phyloP scores from a whole-genome alignment of 148 eudicot genomes.

The Dianthus caryophyllus region DNA sequence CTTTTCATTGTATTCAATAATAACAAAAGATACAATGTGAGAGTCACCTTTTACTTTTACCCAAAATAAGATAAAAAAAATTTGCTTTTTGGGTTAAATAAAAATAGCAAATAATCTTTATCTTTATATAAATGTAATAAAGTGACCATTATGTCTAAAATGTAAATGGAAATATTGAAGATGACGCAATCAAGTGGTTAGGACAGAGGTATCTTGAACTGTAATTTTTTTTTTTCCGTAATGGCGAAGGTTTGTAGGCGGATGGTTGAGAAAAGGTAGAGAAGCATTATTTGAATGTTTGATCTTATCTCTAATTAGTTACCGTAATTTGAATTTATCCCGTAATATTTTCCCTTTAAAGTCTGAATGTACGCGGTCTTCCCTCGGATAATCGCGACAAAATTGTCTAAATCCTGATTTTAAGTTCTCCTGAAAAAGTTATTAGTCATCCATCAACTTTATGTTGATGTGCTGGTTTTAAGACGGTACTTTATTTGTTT shows the following conservation, averaged over 20 bases:
- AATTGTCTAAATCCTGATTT: background rate
- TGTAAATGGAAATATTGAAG: background rate
- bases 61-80: no score
- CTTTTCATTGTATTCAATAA: no score
- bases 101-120: no score
- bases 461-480: slow-evolving; percentile 5
- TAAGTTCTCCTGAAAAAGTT: background rate
- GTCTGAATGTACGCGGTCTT: background rate
- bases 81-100: no score
- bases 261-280: background rate
- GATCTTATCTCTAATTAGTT: no score
- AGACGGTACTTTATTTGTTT: background rate
- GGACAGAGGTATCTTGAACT: background rate
- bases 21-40: no score
- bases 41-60: no score
- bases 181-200: background rate
- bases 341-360: no score
- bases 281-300: background rate
- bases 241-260: background rate
- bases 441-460: background rate
- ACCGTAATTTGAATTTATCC: no score
- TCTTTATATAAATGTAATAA: no score
- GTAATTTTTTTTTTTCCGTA: background rate
- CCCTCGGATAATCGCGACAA: background rate
- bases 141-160: no score